Conservation (phyloP, 306 rosid genomes). For the Cucumis melo region DNA sequence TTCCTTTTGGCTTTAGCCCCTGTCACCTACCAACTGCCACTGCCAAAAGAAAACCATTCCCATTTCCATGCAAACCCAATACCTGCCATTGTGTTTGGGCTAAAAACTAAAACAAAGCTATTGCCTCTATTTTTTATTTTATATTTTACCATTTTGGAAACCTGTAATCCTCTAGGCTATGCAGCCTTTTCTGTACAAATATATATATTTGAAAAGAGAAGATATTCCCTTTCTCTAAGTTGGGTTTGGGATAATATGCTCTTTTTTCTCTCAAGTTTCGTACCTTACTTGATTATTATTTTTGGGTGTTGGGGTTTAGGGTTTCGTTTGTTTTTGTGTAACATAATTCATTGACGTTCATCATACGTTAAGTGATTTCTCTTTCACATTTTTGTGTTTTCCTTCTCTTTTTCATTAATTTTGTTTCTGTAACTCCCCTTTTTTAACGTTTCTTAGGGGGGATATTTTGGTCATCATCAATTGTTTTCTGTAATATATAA, state of each 20-base stretch:
- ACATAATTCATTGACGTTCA: background rate
- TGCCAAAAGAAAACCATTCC: background rate
- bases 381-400: background rate
- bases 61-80: background rate
- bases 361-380: background rate
- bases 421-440: too few species aligned
- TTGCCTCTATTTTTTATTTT: background rate
- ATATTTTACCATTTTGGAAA: background rate
- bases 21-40: background rate
- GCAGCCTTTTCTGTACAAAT: background rate
- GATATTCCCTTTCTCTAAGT: background rate
- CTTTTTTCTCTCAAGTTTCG: too few species aligned
- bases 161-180: background rate
- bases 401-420: background rate
- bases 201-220: too few species aligned
- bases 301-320: background rate
- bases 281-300: too few species aligned
- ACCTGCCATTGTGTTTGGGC: background rate
- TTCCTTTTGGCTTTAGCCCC: background rate
- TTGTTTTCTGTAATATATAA: too few species aligned
- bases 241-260: background rate
- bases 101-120: background rate
- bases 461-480: too few species aligned
- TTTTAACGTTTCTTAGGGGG: background rate
- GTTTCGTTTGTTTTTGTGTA: background rate